Percentiles rank a stretch among this genome's conserved stretches.
Evolutionary conservation across 768 basidiomycete species (phyloP).

Genomic region (Gloeostereum incarnatum): DNA sequence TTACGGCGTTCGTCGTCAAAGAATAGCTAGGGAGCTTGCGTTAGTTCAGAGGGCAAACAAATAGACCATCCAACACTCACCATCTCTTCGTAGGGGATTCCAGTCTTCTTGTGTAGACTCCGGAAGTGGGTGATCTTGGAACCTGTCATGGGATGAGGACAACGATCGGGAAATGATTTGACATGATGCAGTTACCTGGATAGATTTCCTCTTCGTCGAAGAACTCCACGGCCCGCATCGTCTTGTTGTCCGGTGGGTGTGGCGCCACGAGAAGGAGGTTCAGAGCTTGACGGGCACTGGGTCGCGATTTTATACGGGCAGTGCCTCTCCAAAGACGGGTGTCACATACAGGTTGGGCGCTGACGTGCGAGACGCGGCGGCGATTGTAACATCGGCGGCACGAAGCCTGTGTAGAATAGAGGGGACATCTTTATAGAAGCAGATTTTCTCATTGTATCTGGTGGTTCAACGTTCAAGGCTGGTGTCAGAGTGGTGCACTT

Average conservation of each 20-base stretch:
- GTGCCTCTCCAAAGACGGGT: not conserved
- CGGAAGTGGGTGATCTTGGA: constrained; percentile 82
- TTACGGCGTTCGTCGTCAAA: constrained; percentile 69
- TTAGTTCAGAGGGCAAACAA: not conserved
- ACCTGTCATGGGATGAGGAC: constrained; percentile 25
- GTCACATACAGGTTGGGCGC: constrained; percentile 51
- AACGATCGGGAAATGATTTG: not conserved
- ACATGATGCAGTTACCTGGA: constrained; percentile 32
- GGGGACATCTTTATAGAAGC: constrained; percentile 74
- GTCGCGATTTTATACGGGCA: not conserved
- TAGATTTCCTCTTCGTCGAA: constrained; percentile 73
- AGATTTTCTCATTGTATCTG: constrained; percentile 46
- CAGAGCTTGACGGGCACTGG: constrained; percentile 73
- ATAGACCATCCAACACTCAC: constrained; percentile 21
- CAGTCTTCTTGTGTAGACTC: constrained; percentile 60
- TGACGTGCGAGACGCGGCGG: constrained; percentile 67
- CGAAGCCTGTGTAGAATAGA: constrained; percentile 56
- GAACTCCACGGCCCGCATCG: constrained; percentile 43
- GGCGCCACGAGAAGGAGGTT: constrained; percentile 46
- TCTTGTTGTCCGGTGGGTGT: constrained; percentile 13
- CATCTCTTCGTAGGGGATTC: constrained; percentile 76
- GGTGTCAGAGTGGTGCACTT: not conserved
- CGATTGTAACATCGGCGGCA: constrained; percentile 40
- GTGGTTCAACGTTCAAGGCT: not conserved
- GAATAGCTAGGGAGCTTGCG: constrained; percentile 31